Evolutionary conservation across 2,329 filamentous ascomycete genomes (phyloP), one percentile per base, ranked within the genome.

Genomic region (Epichloe brachyelytri): DNA sequence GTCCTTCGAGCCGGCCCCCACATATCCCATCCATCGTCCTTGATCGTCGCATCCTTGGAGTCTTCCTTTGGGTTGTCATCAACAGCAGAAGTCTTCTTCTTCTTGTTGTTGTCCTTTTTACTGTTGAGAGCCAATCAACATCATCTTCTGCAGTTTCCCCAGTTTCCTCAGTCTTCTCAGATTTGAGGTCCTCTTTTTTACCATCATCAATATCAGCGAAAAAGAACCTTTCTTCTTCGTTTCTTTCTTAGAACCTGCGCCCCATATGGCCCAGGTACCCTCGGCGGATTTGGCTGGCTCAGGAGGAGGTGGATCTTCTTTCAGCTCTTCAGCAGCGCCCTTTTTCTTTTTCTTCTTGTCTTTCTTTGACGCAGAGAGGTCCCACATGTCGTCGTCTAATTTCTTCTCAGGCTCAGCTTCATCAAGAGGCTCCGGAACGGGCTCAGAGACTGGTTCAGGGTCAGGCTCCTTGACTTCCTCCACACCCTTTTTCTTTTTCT

Each of bases 401-500:
- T 53, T 43, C 38, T 48, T 50, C 11, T 46, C 43, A 4, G 47
- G 39, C 26, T 46, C 52, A 17, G 43, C 17, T n/a, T 20, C 34
- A 20, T 43, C 52, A 4, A 50, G 39, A 1, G 49, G 43, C 14
- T 60, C 56, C 8, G 59, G 56, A 15, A 58, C 58, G 30, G 62
- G 55, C 14, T 60, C 56, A 12, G 58, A 54, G 22, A 58, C 58
- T 30, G 49, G 22, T 4, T 53, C 57, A 1, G 59, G 58, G 10
- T 59, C 51, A 52, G 53, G 39, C 14, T 59, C 57, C 20, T 56
- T 49, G 14, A 56, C 52, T 14, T 58, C 58, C 54, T 56, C 59
- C 22, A 56, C 17, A 30, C 17, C 41, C 55, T 56, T 49, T 48
- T 62, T 58, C 48, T 59, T 57, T 44, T 64, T 61, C 54, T 65